Base-by-base conservation (phyloP, 1,284 basidiomycete genomes). In the Ceratobasidium sp. region DNA sequence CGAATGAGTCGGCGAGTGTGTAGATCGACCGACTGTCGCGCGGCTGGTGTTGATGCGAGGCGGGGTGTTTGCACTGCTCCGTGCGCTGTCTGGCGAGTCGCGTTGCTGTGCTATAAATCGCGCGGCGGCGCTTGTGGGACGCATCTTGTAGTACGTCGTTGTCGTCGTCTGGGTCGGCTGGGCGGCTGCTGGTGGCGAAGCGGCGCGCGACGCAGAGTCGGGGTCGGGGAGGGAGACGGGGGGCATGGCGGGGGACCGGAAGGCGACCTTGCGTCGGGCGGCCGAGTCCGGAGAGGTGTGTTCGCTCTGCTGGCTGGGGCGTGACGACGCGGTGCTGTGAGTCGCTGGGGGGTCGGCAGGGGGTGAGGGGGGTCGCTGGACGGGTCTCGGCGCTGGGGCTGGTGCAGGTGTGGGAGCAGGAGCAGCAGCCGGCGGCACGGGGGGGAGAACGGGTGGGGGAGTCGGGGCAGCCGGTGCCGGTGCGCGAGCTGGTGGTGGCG, bases 11-110 rank as follows among this genome's bases (percentile, higher is more conserved):
- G 90, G 55, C 93, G 93, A 48, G 93, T 93, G 82, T 92, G 88
- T 85, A 94, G 95, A 30, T 93, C 93, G 73, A 94, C 94, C 85
- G 93, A 94, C 87, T 94, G 94, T 20, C 66, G 68, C 44, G 33
- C 68, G 52, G 16, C 67, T 48, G 20, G 50, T 73, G 70, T 55
- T 60, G 57, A 50, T 50, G 23, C 48, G 38, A 20, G 70, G 57
- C 10, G 70, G 70, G 38, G 38, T 62, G 57, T 16, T 73, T 1
- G 2, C 3, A n/a, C 57, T 57, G 20, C 59, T 57, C 27, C 64
- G 64, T 48, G 64, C 41, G 44, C 46, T 48, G 41, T 65, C 64
- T 12, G 64, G 64, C n/a, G 64, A 41, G 59, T 60, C 64, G 64
- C 64, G 64, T 10, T 65, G 64, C 64, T 65, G 64, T 3, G 64